phyloP scores from a whole-genome alignment of 164 flowering plant genomes.

The Nymphaea colorata region DNA sequence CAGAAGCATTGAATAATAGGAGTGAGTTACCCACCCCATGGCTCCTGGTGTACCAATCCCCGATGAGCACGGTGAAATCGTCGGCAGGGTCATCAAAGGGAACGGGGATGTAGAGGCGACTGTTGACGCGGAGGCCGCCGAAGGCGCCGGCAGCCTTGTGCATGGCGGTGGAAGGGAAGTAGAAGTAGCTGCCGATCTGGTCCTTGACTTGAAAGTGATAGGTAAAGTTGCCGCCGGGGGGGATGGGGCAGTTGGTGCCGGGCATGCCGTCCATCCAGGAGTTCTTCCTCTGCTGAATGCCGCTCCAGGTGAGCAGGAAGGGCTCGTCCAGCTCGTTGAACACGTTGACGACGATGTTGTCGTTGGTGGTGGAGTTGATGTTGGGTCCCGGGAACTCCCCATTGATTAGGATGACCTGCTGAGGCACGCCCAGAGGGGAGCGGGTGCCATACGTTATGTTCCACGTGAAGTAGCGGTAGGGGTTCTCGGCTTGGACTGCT shows the following conservation, averaged over 20 bases:
- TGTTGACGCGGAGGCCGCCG: conserved; percentile 7
- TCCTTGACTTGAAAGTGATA: conserved; percentile 10
- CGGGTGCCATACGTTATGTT: conserved; percentile 25
- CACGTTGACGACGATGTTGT: conserved; percentile 83
- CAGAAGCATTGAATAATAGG: too few relatives aligned
- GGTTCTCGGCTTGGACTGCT: conserved; percentile 19
- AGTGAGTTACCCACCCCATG: neutral
- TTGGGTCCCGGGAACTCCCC: conserved; percentile 95
- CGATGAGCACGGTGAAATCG: conserved; percentile 4
- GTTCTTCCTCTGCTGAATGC: conserved; percentile 8
- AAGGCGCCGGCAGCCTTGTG: conserved; percentile 7
- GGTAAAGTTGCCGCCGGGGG: conserved; percentile 6
- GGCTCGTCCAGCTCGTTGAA: conserved; percentile 5
- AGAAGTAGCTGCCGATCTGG: conserved; percentile 7
- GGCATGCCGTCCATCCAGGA: conserved; percentile 6
- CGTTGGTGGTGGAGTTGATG: conserved; percentile 77
- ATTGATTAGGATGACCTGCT: conserved; percentile 77
- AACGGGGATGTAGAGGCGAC: conserved; percentile 5
- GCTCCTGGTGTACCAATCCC: conserved; percentile 6
- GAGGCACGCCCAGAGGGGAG: conserved; percentile 23
- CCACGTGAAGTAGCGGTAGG: conserved; percentile 26
- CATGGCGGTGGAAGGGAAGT: conserved; percentile 5
- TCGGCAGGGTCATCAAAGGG: conserved; percentile 5
- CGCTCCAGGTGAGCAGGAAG: conserved; percentile 10
- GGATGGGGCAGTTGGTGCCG: conserved; percentile 10